Base-by-base conservation (phyloP, 169 alveolate genomes). In the Eimeria necatrix region DNA sequence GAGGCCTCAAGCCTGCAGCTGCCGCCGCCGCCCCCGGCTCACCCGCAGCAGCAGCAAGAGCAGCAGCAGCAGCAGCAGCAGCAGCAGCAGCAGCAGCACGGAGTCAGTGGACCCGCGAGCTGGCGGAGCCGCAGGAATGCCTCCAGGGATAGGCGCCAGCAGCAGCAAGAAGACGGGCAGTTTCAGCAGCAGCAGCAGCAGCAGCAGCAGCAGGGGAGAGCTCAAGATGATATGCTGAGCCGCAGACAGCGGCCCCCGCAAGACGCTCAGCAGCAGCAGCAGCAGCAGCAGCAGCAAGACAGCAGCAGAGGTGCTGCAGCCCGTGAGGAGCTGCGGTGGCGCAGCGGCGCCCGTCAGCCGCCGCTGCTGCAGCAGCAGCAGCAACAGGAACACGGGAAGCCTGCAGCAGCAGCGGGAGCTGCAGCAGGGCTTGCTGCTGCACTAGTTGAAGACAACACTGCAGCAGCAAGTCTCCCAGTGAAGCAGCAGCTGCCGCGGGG, bases 401-500 rank as follows among this genome's bases (percentile, higher is more conserved):
- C n/a, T 68, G 78, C 78, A 7, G 73, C 73, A 7, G 73, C 24
- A 14, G 73, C 73, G n/a, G 73, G 24, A 61, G 4, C 73, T 18
- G n/a, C 73, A 61, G 20, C 24, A 68, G 46, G 49, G 26, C 6
- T 16, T 22, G 59, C 52, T 16, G 85, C 85, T 26, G 85, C 85
- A 74, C 24, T 49, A 14, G 20, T 8, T 56, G 64, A 56, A 56
- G 64, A 56, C 14, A 8, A 56, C 20, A 56, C 64, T 16, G 85
- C 85, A 41, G 85, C 85, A 74, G 85, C 85, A 74, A 49, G 60
- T 74, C 4, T 74, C 56, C 85, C 59, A 49, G 26, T 16, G 12
- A 74, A 74, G 85, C 85, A 74, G 56, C 85, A 74, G 85, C 59
- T 74, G 52, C 85, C 85, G 18, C 52, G 85, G 59, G 85, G 85